Base-by-base conservation (phyloP, 2,329 filamentous ascomycete species). In the Exophiala sp. region DNA sequence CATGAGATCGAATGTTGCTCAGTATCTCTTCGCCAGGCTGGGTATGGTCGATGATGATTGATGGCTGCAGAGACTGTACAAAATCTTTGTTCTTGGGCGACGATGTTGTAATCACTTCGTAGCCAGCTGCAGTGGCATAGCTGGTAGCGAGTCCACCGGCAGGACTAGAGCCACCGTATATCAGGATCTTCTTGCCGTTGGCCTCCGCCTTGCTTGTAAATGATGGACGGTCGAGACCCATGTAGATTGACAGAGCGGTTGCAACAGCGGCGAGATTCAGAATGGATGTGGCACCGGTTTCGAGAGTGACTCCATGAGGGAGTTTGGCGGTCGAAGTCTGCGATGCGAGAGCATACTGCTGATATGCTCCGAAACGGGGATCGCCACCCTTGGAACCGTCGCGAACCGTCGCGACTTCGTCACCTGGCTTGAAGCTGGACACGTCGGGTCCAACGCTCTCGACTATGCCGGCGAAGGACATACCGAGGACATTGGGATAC, bases 111-210 rank as follows among this genome's bases (percentile, higher is more conserved):
- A 71, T 62, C 1, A 67, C 63, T 9, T 61, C 60, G 38, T 68
- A 68, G 4, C 66, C 68, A 24, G 49, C 65, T 41, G 70, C 40
- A 53, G 68, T 71, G 44, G 70, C 70, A 53, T 68, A 71, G 49
- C 73, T 69, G 7, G 72, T 72, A 1, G 63, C 71, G 32, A 72
- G 53, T 2, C 65, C 63, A 1, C 71, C 71, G 3, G 68, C 70
- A 7, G 70, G 68, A 5, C 68, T 71, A 2, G 65, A 68, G 1
- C 69, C 72, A 5, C 71, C 72, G 43, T 73, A 73, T 20, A 74
- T 68, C 14, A 73, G 57, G 11, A 72, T 11, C 71, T 57, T 54
- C 44, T 62, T 57, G 1, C 55, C 52, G 9, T 57, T 54, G 18
- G 43, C n/a, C 29, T 21, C 40, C 14, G 33, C 39, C 24, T 41